A percentile compares a stretch with the other conserved stretches of the same genome.
Evolutionary conservation across 495 filamentous ascomycete species (phyloP).

Genomic region (Hypoxylon crocopeplum): DNA sequence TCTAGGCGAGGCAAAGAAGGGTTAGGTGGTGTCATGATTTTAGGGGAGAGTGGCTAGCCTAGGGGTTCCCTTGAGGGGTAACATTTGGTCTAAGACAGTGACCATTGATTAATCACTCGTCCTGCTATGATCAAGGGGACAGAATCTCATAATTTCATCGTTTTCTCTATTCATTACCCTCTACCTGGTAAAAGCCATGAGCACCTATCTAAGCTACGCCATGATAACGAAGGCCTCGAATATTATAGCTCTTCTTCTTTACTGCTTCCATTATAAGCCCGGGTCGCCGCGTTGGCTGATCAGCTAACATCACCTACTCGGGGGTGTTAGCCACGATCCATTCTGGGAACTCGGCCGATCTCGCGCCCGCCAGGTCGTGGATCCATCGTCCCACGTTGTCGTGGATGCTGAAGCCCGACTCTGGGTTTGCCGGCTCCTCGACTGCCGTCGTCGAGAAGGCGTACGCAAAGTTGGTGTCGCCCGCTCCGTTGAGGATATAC

Average conservation of each 20-base stretch:
- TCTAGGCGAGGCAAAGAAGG: no score
- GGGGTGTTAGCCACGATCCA: constrained; percentile 40
- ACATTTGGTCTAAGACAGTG: no score
- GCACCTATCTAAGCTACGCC: constrained; percentile 23
- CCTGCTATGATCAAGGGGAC: no score
- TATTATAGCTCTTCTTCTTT: constrained; percentile 31
- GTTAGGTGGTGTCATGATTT: no score
- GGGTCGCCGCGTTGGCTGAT: constrained; percentile 7
- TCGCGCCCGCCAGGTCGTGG: constrained; percentile 43
- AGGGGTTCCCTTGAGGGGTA: no score
- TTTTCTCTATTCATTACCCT: constrained; percentile 22
- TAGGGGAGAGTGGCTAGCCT: no score
- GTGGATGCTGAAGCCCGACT: constrained; percentile 52
- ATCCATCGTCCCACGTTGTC: constrained; percentile 53
- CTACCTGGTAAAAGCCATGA: constrained; percentile 4
- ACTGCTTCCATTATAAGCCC: constrained; percentile 32
- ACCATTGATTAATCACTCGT: no score
- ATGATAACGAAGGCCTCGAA: constrained; percentile 31
- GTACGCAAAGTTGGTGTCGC: constrained; percentile 49
- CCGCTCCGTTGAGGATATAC: constrained; percentile 45
- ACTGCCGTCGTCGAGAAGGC: constrained; percentile 46
- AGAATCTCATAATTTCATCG: background rate
- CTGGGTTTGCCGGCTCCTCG: constrained; percentile 42
- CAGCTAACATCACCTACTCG: constrained; percentile 22
- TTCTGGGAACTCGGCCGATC: constrained; percentile 37